Evolutionary conservation across 345 rosid species (phyloP).

Genomic region (Linum trigynum): DNA sequence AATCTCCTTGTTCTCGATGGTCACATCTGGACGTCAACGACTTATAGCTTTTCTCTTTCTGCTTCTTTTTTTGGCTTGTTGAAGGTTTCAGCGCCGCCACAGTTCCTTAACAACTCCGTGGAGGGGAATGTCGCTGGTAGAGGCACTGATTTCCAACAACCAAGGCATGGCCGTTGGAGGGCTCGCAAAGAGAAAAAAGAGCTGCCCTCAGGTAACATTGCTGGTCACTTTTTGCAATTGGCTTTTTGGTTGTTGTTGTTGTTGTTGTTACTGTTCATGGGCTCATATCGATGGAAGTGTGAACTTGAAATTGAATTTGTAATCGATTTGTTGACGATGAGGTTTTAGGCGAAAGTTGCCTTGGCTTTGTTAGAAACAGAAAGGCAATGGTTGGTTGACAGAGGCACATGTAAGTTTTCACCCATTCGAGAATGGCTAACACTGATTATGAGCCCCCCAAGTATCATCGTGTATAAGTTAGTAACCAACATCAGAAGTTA

Average conservation of each 20-base stretch:
- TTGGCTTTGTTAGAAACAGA: neutral
- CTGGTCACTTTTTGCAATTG: neutral
- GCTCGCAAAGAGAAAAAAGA: constrained; percentile 51
- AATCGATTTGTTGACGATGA: neutral
- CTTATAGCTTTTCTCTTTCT: neutral
- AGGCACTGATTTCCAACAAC: constrained; percentile 33
- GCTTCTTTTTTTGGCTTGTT: constrained; percentile 17
- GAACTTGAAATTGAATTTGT: neutral
- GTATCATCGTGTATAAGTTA: too few relatives aligned
- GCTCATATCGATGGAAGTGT: neutral
- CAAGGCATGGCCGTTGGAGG: constrained; percentile 39
- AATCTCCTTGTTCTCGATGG: neutral
- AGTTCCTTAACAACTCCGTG: constrained; percentile 61
- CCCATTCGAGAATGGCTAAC: neutral
- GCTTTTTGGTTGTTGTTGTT: neutral
- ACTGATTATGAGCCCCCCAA: too few relatives aligned
- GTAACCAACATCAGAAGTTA: too few relatives aligned
- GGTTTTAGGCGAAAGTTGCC: neutral
- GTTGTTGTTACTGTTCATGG: too few relatives aligned
- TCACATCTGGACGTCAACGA: neutral
- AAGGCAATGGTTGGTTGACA: neutral
- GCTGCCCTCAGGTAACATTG: constrained; percentile 48
- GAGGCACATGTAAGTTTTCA: neutral
- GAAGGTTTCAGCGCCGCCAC: constrained; percentile 84
- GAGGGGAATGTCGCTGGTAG: constrained; percentile 34